A percentile compares a stretch with the other conserved stretches of the same genome.
Conservation (phyloP, 2,329 filamentous ascomycete species). For the Ilyonectria mors-panacis region DNA sequence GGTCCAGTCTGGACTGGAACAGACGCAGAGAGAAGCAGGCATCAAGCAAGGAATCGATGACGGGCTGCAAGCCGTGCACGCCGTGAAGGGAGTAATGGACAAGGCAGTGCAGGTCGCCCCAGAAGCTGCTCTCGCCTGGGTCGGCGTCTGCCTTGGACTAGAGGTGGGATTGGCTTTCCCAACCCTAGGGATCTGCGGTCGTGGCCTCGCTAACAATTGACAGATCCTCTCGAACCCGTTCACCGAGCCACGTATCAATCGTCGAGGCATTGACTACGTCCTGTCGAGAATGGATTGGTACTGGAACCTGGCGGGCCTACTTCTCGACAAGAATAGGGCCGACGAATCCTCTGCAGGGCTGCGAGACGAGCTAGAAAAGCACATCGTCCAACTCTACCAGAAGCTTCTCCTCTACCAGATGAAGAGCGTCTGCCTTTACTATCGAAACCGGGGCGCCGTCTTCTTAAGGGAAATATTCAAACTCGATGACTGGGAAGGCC, state of each 20-base stretch:
- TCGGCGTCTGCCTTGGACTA: constrained; percentile 51
- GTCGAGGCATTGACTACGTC: constrained; percentile 53
- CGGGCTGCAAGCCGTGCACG: background rate
- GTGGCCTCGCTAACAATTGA: background rate
- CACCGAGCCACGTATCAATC: constrained; percentile 45
- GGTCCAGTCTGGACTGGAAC: constrained; percentile 18
- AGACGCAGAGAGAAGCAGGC: constrained; percentile 5
- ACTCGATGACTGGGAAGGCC: constrained; percentile 54
- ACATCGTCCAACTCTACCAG: constrained; percentile 55
- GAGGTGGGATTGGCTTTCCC: constrained; percentile 45
- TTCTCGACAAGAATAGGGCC: constrained; percentile 44
- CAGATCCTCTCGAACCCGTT: constrained; percentile 52
- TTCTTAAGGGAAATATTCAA: constrained; percentile 50
- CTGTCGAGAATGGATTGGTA: constrained; percentile 57
- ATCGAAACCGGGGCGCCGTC: constrained; percentile 47
- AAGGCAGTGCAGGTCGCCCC: constrained; percentile 48
- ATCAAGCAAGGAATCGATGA: constrained; percentile 21
- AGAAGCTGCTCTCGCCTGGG: constrained; percentile 55
- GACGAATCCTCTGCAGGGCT: constrained; percentile 33
- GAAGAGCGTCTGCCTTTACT: constrained; percentile 57
- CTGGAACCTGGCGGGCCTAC: constrained; percentile 49
- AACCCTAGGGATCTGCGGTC: background rate
- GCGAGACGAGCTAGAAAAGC: constrained; percentile 43
- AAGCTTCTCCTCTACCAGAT: constrained; percentile 58
- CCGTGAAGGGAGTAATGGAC: constrained; percentile 21